phyloP scores from a whole-genome alignment of 805 yeast species.

The Saturnispora gosingensis region DNA sequence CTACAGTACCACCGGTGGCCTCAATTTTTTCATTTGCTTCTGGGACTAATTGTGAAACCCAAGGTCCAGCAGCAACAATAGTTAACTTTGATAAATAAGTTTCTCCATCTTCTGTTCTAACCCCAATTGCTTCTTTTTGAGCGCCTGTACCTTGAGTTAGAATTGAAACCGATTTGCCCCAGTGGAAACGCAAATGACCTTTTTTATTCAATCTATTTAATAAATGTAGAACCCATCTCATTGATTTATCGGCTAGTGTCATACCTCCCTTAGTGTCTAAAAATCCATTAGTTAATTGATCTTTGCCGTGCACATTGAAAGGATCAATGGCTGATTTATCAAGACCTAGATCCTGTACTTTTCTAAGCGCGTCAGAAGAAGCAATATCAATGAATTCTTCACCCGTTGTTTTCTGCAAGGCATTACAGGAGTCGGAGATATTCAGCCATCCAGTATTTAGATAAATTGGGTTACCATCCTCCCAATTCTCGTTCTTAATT shows the following conservation, averaged over 20 bases:
- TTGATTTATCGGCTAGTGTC: conserved; percentile 26
- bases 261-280: conserved; percentile 26
- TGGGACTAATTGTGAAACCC: conserved; percentile 23
- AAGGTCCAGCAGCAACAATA: conserved; percentile 24
- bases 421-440: conserved; percentile 10
- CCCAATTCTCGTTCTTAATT: conserved; percentile 11
- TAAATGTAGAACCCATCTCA: conserved; percentile 22
- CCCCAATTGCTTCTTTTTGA: conserved; percentile 18
- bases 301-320: conserved; percentile 8
- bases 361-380: conserved; percentile 10
- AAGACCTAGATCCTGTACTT: conserved; percentile 8
- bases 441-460: conserved; percentile 14
- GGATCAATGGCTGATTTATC: conserved; percentile 13
- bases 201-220: conserved; percentile 14
- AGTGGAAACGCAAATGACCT: conserved; percentile 16
- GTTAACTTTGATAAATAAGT: conserved; percentile 17
- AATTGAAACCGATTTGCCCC: conserved; percentile 15
- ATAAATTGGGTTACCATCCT: conserved; percentile 13
- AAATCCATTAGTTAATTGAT: conserved; percentile 12
- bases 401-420: conserved; percentile 10
- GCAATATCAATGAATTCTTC: conserved; percentile 6
- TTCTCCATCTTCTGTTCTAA: conserved; percentile 20
- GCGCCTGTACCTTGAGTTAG: conserved; percentile 10
- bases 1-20: conserved; percentile 27
- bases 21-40: conserved; percentile 22